These are phyloP conservation scores for Cinnamomum micranthum DNA, from an alignment of 164 flowering plant genomes.

Conservation along the genomic window DNA sequence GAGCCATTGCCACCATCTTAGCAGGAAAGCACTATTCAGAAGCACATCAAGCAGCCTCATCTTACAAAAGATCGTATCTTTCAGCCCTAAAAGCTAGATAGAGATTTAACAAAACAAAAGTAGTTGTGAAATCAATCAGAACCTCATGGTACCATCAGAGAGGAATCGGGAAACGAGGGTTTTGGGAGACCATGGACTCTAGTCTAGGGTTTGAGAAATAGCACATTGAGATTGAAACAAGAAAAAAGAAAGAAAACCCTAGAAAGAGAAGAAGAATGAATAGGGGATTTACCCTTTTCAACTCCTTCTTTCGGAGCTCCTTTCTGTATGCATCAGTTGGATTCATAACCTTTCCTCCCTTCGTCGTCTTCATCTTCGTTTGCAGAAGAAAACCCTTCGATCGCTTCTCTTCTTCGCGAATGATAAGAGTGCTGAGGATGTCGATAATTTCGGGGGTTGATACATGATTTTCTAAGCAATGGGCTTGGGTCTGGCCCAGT, in stretches of 20 bases:
- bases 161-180: background rate
- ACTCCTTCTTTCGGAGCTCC: constrained; percentile 87
- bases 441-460: background rate
- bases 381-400: background rate
- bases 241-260: constrained; percentile 14
- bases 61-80: no score
- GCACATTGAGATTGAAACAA: background rate
- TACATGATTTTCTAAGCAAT: no score
- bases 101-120: background rate
- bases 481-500: no score
- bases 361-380: constrained; percentile 84
- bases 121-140: no score
- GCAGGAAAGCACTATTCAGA: no score
- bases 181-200: background rate
- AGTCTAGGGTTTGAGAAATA: background rate
- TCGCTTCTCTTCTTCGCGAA: no score
- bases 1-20: no score
- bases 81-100: no score
- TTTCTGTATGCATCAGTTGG: constrained; percentile 98
- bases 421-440: background rate
- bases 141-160: no score
- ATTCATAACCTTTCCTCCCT: constrained; percentile 98
- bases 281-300: constrained; percentile 64
- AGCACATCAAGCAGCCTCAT: no score
- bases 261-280: constrained; percentile 1